A percentile compares a stretch with the other conserved stretches of the same genome.
These are phyloP conservation scores for Boletus subparvulus DNA, from an alignment of 768 basidiomycete species.

Conservation along the genomic window DNA sequence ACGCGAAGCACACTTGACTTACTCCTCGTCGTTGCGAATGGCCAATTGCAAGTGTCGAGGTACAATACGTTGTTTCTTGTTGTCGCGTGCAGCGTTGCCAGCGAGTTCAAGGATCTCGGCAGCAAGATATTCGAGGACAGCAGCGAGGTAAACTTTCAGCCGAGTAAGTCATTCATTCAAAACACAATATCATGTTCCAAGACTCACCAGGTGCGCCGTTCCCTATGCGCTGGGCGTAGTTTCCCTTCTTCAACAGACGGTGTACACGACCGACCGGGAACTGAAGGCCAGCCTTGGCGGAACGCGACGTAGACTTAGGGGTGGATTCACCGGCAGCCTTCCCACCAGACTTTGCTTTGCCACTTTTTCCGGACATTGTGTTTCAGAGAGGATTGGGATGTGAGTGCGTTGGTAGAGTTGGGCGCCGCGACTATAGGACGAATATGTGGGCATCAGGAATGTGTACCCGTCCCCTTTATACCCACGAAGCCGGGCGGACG, in stretches of 20 bases:
- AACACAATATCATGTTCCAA: too few relatives aligned
- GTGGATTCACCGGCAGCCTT: conserved; percentile 44
- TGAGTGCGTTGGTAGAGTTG: neutral
- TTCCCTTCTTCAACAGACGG: conserved; percentile 56
- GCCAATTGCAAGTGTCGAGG: conserved; percentile 66
- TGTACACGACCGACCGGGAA: conserved; percentile 64
- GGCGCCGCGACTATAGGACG: neutral
- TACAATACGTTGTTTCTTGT: conserved; percentile 62
- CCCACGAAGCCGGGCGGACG: conserved; percentile 7
- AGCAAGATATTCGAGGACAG: conserved; percentile 60
- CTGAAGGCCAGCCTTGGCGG: conserved; percentile 42
- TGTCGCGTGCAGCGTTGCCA: conserved; percentile 54
- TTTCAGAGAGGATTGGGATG: neutral
- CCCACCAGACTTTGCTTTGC: conserved; percentile 70
- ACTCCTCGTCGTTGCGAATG: conserved; percentile 63
- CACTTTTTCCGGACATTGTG: conserved; percentile 41
- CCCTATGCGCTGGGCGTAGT: conserved; percentile 58
- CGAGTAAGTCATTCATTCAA: neutral
- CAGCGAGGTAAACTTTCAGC: conserved; percentile 54
- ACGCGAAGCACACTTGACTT: neutral
- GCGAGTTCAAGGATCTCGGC: conserved; percentile 65
- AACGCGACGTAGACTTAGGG: conserved; percentile 38
- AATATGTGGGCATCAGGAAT: conserved; percentile 7
- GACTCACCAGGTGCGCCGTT: conserved; percentile 47
- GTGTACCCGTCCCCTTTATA: conserved; percentile 30